Evolutionary conservation across 1,284 basidiomycete species (phyloP).

Genomic region (Erythrobasidium hasegawianum): DNA sequence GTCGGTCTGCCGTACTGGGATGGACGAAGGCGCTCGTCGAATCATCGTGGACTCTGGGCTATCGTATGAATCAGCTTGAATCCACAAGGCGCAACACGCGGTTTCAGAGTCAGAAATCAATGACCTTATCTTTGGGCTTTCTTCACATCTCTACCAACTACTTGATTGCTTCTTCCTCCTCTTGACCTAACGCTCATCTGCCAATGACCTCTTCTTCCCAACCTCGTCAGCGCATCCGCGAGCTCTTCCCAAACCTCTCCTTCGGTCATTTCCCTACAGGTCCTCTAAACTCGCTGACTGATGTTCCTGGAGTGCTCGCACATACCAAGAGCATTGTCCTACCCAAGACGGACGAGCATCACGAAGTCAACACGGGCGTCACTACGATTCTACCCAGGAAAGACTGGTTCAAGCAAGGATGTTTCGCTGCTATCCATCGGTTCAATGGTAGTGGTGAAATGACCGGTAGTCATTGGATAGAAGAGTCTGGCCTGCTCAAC

Average conservation of each 20-base stretch:
- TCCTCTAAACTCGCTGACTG: conserved; percentile 18
- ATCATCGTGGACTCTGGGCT: conserved; percentile 23
- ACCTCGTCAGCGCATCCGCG: conserved; percentile 17
- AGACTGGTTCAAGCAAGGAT: conserved; percentile 38
- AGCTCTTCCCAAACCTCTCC: conserved; percentile 29
- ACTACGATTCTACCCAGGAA: conserved; percentile 39
- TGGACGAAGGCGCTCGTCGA: conserved; percentile 17
- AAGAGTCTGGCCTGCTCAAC: conserved; percentile 29
- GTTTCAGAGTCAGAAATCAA: background rate
- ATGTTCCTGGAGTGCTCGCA: conserved; percentile 30
- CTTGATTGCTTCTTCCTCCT: too few relatives aligned
- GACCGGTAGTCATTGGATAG: conserved; percentile 38
- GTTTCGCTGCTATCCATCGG: conserved; percentile 37
- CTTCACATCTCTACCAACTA: too few relatives aligned
- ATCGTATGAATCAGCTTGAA: too few relatives aligned
- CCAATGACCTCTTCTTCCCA: background rate
- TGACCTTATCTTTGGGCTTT: too few relatives aligned
- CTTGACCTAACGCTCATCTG: background rate
- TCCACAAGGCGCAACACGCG: background rate
- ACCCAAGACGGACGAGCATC: conserved; percentile 11
- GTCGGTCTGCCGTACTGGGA: conserved; percentile 23
- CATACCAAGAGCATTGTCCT: conserved; percentile 19
- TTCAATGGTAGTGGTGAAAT: conserved; percentile 42
- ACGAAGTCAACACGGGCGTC: conserved; percentile 38
- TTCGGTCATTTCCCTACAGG: conserved; percentile 33